Percentiles rank a stretch among this genome's conserved stretches.
Conservation (phyloP, 148 eudicot genomes). For the Vaccinium corymbosum region DNA sequence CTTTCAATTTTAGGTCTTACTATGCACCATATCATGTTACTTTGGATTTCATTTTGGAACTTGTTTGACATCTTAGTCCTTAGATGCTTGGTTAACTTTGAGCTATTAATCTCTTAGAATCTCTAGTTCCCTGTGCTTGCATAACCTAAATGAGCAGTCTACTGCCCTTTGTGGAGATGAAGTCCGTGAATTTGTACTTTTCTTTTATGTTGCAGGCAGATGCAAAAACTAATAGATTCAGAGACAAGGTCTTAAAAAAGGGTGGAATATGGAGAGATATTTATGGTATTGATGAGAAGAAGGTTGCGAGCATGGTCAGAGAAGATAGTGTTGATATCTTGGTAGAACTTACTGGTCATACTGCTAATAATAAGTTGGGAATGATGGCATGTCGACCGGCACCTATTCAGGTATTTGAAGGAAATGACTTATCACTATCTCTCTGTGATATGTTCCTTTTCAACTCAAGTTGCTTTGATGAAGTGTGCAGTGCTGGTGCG, state of each 20-base stretch:
- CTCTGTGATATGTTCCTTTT: background rate
- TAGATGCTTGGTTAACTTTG: background rate
- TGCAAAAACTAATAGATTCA: conserved; percentile 89
- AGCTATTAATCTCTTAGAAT: background rate
- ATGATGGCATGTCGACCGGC: conserved; percentile 99
- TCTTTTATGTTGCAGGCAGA: conserved; percentile 66
- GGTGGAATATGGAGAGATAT: conserved; percentile 98
- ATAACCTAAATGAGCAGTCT: background rate
- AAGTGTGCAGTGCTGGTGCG: background rate
- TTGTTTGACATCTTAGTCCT: background rate
- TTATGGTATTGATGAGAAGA: conserved; percentile 94
- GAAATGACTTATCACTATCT: background rate
- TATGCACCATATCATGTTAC: background rate
- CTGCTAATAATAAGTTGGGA: conserved; percentile 96
- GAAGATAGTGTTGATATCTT: conserved; percentile 94
- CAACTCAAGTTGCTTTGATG: conserved; percentile 2
- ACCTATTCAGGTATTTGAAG: conserved; percentile 74
- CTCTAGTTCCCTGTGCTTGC: background rate
- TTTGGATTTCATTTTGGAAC: background rate
- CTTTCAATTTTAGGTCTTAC: background rate
- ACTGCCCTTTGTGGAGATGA: conserved; percentile 9
- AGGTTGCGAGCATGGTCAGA: conserved; percentile 87
- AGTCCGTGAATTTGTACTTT: conserved; percentile 17
- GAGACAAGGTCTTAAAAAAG: conserved; percentile 75
- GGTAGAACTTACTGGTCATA: conserved; percentile 98